Conservation (phyloP, 139 green algal genomes). For the Chlorella sp. region DNA sequence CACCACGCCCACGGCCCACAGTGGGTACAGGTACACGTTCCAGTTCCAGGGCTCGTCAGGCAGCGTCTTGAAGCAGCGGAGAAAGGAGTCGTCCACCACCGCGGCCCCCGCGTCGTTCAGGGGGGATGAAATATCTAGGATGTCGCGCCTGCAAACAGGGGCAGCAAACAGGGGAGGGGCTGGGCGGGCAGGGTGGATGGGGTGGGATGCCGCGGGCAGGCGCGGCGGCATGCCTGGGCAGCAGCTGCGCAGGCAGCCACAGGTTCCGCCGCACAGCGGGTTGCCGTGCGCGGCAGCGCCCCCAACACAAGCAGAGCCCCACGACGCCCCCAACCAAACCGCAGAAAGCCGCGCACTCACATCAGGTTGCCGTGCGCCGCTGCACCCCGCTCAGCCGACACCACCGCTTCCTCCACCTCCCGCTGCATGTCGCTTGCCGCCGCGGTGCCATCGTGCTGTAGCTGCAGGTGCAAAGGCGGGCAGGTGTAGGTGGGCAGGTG, state of each 20-base stretch:
- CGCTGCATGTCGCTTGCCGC: neutral
- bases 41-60: constrained; percentile 94
- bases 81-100: constrained; percentile 97
- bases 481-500: neutral
- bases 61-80: constrained; percentile 84
- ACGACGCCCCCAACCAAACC: no score
- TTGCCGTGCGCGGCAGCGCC: no score
- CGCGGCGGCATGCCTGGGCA: no score
- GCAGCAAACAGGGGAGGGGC: neutral
- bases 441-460: neutral
- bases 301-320: no score
- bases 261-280: neutral
- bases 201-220: neutral
- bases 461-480: neutral
- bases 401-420: constrained; percentile 18
- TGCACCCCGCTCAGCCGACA: neutral
- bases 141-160: constrained; percentile 38
- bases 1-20: constrained; percentile 83
- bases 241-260: neutral
- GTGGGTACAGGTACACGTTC: constrained; percentile 96
- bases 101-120: constrained; percentile 85
- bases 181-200: neutral
- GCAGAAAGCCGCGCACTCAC: neutral
- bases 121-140: constrained; percentile 84
- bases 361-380: neutral